These are phyloP conservation scores for Patellifolia procumbens DNA, from an alignment of 179 eudicot species.

Conservation along the genomic window DNA sequence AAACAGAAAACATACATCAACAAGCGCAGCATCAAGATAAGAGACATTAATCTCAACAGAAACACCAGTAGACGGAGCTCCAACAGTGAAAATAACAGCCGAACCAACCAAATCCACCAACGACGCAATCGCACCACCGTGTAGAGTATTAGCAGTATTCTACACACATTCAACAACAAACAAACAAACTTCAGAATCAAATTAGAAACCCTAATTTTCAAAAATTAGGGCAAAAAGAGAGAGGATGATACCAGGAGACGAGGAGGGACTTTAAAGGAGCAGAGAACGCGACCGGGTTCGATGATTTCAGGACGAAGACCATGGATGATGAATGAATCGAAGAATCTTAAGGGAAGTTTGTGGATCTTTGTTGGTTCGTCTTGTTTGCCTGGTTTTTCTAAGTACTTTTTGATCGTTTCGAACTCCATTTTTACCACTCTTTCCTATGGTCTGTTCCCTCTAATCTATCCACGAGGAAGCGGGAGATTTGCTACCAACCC, in stretches of 20 bases:
- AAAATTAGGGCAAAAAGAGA: constrained; percentile 2
- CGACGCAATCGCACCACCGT: constrained; percentile 78
- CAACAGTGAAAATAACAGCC: constrained; percentile 52
- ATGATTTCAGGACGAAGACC: constrained; percentile 55
- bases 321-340: constrained; percentile 61
- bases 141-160: constrained; percentile 65
- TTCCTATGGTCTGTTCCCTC: neutral
- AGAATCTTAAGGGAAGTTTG: constrained; percentile 54
- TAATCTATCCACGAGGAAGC: neutral
- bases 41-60: constrained; percentile 90
- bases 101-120: constrained; percentile 77
- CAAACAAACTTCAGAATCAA: neutral
- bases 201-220: constrained; percentile 22
- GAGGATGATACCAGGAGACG: constrained; percentile 63
- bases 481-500: neutral
- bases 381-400: constrained; percentile 49
- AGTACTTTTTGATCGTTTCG: constrained; percentile 49
- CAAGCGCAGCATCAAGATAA: constrained; percentile 70
- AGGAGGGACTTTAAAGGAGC: constrained; percentile 75
- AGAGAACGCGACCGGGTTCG: constrained; percentile 66
- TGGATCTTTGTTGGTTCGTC: constrained; percentile 48
- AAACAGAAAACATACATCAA: constrained; percentile 41
- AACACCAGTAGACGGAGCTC: constrained; percentile 55
- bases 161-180: constrained; percentile 28
- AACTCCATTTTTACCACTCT: constrained; percentile 50